Percentiles rank a stretch among this genome's conserved stretches.
Conservation (phyloP, 192 early-diverging fungal genomes). For the Phycomyces nitens region DNA sequence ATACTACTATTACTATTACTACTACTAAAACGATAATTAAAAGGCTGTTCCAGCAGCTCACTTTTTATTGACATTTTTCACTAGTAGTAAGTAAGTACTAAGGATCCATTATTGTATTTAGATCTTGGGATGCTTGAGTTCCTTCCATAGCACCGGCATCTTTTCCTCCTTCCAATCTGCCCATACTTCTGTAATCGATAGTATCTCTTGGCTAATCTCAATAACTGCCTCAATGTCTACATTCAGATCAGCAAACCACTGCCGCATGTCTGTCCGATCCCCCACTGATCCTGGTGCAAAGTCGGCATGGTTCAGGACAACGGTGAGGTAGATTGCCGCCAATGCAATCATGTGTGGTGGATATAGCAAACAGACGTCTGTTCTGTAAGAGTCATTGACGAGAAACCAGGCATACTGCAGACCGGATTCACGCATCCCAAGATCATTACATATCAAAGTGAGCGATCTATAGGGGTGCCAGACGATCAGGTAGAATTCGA, state of each 20-base stretch:
- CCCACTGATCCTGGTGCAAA: constrained; percentile 36
- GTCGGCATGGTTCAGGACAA: constrained; percentile 50
- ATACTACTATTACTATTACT: too few relatives aligned
- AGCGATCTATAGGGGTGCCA: constrained; percentile 87
- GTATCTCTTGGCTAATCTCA: constrained; percentile 72
- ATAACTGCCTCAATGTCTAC: constrained; percentile 75
- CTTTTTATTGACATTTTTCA: neutral
- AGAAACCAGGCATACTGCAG: constrained; percentile 70
- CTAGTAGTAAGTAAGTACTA: too few relatives aligned
- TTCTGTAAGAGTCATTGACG: constrained; percentile 80
- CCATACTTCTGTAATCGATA: constrained; percentile 70
- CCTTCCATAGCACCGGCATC: constrained; percentile 44
- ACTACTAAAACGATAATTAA: too few relatives aligned
- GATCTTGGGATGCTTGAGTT: constrained; percentile 29
- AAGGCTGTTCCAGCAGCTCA: neutral
- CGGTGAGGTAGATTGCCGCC: constrained; percentile 69
- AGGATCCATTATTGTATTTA: too few relatives aligned
- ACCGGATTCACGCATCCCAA: constrained; percentile 48
- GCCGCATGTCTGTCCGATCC: constrained; percentile 58
- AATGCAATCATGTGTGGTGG: constrained; percentile 89
- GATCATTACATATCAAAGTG: constrained; percentile 49
- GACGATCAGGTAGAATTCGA: constrained; percentile 86
- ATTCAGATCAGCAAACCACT: constrained; percentile 81
- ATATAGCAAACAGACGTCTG: constrained; percentile 77
- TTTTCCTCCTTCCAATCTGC: constrained; percentile 58